These are phyloP conservation scores for Stagonosporopsis cucurbitacearum DNA, from an alignment of 2,329 filamentous ascomycete species.

Conservation along the genomic window DNA sequence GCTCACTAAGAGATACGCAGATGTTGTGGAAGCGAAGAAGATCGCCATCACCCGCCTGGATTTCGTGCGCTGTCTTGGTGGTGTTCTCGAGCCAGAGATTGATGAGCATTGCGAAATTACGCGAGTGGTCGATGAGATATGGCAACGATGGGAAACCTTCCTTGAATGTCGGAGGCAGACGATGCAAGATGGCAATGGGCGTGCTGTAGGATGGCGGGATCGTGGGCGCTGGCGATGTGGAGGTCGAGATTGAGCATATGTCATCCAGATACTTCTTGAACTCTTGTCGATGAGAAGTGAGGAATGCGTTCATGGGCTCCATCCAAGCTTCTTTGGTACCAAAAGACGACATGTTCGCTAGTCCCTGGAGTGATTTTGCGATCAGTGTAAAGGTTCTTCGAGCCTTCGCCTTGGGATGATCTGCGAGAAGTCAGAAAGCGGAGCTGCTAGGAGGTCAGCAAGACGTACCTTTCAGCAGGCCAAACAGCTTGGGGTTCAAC, in stretches of 20 bases:
- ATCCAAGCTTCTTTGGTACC: constrained; percentile 98
- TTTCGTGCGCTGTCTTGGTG: constrained; percentile 44
- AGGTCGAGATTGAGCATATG: constrained; percentile 81
- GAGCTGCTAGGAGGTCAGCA: not conserved
- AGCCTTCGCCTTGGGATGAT: constrained; percentile 81
- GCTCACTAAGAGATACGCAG: constrained; percentile 55
- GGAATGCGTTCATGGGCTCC: constrained; percentile 95
- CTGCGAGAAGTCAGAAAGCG: constrained; percentile 50
- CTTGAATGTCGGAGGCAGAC: constrained; percentile 77
- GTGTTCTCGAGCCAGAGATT: constrained; percentile 75
- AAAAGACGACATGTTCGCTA: constrained; percentile 89
- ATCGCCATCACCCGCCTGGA: constrained; percentile 53
- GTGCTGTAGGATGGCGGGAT: constrained; percentile 89
- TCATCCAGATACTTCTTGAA: constrained; percentile 89
- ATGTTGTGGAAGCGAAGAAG: constrained; percentile 58
- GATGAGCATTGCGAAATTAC: constrained; percentile 83
- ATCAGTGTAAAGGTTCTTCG: constrained; percentile 91
- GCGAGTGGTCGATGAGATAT: constrained; percentile 87
- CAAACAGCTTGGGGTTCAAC: constrained; percentile 91
- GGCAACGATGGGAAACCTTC: constrained; percentile 94
- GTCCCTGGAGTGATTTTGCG: constrained; percentile 87
- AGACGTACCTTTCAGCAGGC: constrained; percentile 71
- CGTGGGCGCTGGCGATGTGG: constrained; percentile 62
- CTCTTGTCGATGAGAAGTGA: constrained; percentile 74
- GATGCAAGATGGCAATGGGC: constrained; percentile 85